Evolutionary conservation across 176 grass and related monocot species (phyloP), one percentile per base, ranked within the genome.

Genomic region (Rhynchospora tenuis): DNA sequence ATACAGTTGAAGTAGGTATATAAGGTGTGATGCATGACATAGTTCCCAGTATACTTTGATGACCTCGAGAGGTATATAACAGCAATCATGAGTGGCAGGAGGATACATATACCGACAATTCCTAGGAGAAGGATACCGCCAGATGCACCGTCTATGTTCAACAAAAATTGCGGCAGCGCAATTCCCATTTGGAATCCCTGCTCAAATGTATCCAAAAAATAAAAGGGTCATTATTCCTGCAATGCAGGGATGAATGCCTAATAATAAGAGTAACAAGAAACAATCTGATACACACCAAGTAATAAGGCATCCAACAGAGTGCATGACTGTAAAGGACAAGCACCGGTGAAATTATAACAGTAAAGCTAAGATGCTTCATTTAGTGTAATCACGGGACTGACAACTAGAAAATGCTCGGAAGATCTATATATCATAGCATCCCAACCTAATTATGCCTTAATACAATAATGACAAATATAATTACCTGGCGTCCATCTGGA

Each of bases 61-160:
- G 96, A 99, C 65, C 96, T 95, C 84, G 96, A 99, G 76, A 99
- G 87, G 88, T 99, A 99, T 85, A 99, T 99, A 93, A 99, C 96
- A 59, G 96, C 91, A 89, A 99, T 93, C 91, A 99, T 88, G 59
- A 99, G 88, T 24, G 96, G 96, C 56, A 99, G 86, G 33, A 99
- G 88, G 83, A 99, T 95, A 86, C 93, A 95, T 86, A 99, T 84
- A 76, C 96, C 93, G 7, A 99, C 96, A 81, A 99, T 95, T 72
- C 93, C 93, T 51, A 99, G 85, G 82, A 99, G 90, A 80, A 99
- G 84, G 88, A 99, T 82, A 58, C 96, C 96, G 1, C 96, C 96
- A 83, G 96, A 95, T 87, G 96, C 91, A 56, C 96, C 96, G 87
- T 99, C 96, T 85, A 95, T 93, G 73, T 92, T 95, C 7, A 99